A percentile compares a stretch with the other conserved stretches of the same genome.
phyloP scores from a whole-genome alignment of 495 filamentous ascomycete genomes.

The Schizothecium vesticola region DNA sequence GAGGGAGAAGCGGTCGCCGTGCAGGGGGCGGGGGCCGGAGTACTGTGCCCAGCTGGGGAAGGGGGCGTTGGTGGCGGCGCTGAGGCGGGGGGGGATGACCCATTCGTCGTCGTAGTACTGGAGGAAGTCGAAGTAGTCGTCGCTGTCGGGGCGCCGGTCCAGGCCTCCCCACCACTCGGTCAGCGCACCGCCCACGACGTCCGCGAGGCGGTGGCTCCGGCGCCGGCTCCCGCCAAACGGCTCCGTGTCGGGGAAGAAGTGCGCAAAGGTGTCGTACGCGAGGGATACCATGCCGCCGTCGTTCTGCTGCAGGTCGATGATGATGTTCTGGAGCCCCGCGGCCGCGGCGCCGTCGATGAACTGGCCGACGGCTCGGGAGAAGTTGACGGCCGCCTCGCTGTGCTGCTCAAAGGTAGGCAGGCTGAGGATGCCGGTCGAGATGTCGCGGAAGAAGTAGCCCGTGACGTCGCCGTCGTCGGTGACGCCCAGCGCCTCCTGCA shows the following conservation, averaged over 20 bases:
- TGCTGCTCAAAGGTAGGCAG: background rate
- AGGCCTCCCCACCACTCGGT: background rate
- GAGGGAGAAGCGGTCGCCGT: conserved; percentile 44
- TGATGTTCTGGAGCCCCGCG: background rate
- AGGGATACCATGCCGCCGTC: background rate
- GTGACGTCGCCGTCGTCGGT: background rate
- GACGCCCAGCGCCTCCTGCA: background rate
- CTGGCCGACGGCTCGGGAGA: background rate
- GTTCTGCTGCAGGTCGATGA: background rate
- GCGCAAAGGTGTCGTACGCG: background rate
- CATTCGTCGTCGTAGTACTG: conserved; percentile 30
- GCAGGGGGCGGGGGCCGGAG: conserved; percentile 40
- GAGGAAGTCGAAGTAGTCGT: background rate
- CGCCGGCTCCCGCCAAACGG: background rate
- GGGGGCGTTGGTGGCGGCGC: conserved; percentile 38
- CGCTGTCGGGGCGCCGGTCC: background rate
- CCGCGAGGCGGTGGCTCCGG: background rate
- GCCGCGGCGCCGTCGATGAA: background rate
- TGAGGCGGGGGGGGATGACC: conserved; percentile 37
- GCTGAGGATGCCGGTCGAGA: background rate
- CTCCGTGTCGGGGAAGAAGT: background rate
- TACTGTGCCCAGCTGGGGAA: conserved; percentile 53
- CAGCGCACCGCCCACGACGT: background rate
- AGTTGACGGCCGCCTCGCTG: background rate
- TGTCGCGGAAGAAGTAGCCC: background rate